These are phyloP conservation scores for Penicillium taxi DNA, from an alignment of 495 filamentous ascomycete species.

Conservation along the genomic window DNA sequence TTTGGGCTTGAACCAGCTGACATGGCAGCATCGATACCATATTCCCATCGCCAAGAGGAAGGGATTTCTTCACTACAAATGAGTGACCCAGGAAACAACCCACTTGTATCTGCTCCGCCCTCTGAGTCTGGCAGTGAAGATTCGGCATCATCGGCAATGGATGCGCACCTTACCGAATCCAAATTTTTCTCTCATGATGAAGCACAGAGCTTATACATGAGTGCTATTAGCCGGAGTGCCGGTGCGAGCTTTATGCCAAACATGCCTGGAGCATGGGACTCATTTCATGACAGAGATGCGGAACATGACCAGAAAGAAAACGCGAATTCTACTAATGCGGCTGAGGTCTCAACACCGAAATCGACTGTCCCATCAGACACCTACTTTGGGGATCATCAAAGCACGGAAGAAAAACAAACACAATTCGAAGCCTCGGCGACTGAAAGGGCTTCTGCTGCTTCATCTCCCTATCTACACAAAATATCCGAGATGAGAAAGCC, in stretches of 20 bases:
- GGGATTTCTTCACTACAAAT: conserved; percentile 2
- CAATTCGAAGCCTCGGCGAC: conserved; percentile 8
- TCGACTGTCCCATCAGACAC: conserved; percentile 16
- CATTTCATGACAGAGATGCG: conserved; percentile 13
- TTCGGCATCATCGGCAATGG: conserved; percentile 15
- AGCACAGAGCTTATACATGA: conserved; percentile 95
- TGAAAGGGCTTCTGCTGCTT: conserved; percentile 15
- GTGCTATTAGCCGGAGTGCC: conserved; percentile 48
- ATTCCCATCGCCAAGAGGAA: conserved; percentile 3
- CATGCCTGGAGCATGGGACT: conserved; percentile 58
- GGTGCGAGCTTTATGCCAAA: conserved; percentile 33
- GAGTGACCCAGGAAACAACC: conserved; percentile 3
- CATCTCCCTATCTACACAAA: conserved; percentile 15
- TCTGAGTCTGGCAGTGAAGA: conserved; percentile 20
- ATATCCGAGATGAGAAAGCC: conserved; percentile 24
- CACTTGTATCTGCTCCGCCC: conserved; percentile 10
- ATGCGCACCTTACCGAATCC: conserved; percentile 59
- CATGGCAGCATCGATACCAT: neutral
- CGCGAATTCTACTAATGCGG: no score
- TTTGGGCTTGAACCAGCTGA: neutral
- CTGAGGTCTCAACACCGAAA: conserved; percentile 22
- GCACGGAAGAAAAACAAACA: conserved; percentile 3
- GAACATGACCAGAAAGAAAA: conserved; percentile 10
- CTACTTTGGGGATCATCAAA: conserved; percentile 9
- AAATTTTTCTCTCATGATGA: conserved; percentile 83